Percentiles rank a stretch among this genome's conserved stretches.
phyloP scores from a whole-genome alignment of 1,284 basidiomycete genomes.

The Hemileia vastatrix region DNA sequence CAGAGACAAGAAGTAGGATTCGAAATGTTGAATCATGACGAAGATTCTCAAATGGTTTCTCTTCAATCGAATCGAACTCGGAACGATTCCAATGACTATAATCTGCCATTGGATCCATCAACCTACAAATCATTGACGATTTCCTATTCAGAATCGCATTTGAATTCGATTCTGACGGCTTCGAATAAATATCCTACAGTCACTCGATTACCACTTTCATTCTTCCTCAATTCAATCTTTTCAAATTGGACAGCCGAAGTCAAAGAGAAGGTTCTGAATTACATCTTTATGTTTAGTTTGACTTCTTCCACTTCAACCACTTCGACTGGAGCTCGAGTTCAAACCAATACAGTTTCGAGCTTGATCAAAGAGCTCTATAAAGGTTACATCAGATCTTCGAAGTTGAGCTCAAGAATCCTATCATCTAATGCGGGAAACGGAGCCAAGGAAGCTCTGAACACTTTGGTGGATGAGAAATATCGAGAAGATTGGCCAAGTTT shows the following conservation, averaged over 20 bases:
- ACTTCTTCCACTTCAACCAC: slow-evolving; percentile 10
- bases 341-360: no score
- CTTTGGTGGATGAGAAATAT: no score
- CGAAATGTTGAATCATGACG: not conserved
- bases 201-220: no score
- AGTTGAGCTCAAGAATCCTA: slow-evolving; percentile 53
- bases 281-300: slow-evolving; percentile 40
- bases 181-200: no score
- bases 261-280: slow-evolving; percentile 49
- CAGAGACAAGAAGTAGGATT: not conserved
- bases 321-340: slow-evolving; percentile 48
- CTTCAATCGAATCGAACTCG: no score
- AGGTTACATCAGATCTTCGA: slow-evolving; percentile 55
- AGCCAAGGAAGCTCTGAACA: slow-evolving; percentile 23
- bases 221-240: slow-evolving; percentile 54
- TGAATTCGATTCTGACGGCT: slow-evolving; percentile 33
- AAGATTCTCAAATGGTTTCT: not conserved
- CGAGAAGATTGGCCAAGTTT: slow-evolving; percentile 51
- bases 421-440: slow-evolving; percentile 23
- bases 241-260: slow-evolving; percentile 54
- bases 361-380: slow-evolving; percentile 67
- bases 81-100: not conserved
- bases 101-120: slow-evolving; percentile 16
- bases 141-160: slow-evolving; percentile 32
- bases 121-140: slow-evolving; percentile 30